Evolutionary conservation across 2,329 filamentous ascomycete genomes (phyloP).

Genomic region (Aureobasidium sp.): DNA sequence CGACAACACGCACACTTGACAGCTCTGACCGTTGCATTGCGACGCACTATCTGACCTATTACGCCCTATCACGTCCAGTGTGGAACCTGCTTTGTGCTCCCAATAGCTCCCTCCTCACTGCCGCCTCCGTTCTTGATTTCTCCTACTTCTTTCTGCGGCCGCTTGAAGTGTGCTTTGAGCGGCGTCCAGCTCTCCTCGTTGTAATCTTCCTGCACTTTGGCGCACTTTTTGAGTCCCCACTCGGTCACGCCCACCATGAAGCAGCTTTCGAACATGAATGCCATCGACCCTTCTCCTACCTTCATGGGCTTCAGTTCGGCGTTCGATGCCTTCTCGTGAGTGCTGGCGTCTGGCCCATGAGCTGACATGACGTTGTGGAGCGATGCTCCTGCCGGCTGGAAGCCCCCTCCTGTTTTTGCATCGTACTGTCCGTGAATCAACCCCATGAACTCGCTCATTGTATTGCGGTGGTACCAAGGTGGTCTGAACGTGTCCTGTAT

Average conservation of each 20-base stretch:
- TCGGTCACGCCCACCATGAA: conserved; percentile 66
- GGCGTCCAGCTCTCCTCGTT: conserved; percentile 73
- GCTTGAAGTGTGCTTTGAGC: conserved; percentile 40
- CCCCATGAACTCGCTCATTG: conserved; percentile 60
- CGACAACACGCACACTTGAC: neutral
- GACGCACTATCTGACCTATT: neutral
- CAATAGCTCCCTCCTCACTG: conserved; percentile 20
- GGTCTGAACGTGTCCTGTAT: conserved; percentile 59
- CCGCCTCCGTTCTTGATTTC: conserved; percentile 21
- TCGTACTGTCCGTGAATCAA: conserved; percentile 54
- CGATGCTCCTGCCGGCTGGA: conserved; percentile 53
- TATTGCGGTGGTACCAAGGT: conserved; percentile 67
- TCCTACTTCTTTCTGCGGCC: conserved; percentile 21
- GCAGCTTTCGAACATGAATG: conserved; percentile 64
- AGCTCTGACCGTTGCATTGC: neutral
- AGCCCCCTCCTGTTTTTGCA: conserved; percentile 49
- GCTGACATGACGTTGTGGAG: conserved; percentile 40
- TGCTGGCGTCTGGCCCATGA: conserved; percentile 52
- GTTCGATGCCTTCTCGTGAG: conserved; percentile 50
- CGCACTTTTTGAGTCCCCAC: conserved; percentile 63
- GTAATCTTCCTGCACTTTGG: conserved; percentile 66
- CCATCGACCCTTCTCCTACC: conserved; percentile 55
- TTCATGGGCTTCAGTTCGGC: conserved; percentile 50
- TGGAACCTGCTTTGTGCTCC: conserved; percentile 24
- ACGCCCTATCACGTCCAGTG: conserved; percentile 21